phyloP scores from a whole-genome alignment of 2,329 filamentous ascomycete genomes.

The Ophiostoma sp. region DNA sequence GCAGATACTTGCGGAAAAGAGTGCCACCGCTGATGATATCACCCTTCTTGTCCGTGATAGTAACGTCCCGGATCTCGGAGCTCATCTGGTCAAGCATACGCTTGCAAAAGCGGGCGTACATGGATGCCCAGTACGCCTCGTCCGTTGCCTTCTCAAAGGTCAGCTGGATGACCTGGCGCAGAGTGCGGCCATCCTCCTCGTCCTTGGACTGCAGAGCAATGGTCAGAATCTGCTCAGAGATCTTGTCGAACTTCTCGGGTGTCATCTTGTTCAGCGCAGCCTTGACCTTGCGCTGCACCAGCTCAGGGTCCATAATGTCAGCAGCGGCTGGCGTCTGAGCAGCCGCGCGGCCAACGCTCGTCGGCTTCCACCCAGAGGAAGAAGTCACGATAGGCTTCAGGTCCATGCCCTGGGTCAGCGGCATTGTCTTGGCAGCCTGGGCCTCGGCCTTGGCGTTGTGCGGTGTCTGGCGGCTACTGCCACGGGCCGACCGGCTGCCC shows the following conservation, averaged over 20 bases:
- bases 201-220: slow-evolving; percentile 94
- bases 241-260: slow-evolving; percentile 95
- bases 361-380: slow-evolving; percentile 82
- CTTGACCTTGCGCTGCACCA: slow-evolving; percentile 99
- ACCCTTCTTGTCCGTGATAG: slow-evolving; percentile 82
- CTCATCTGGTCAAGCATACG: slow-evolving; percentile 95
- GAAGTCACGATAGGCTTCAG: slow-evolving; percentile 73
- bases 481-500: slow-evolving; percentile 55
- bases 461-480: slow-evolving; percentile 57
- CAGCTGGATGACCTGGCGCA: slow-evolving; percentile 96
- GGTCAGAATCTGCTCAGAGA: slow-evolving; percentile 83
- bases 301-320: slow-evolving; percentile 72
- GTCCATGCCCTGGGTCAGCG: slow-evolving; percentile 76
- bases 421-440: slow-evolving; percentile 79
- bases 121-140: slow-evolving; percentile 95
- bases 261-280: slow-evolving; percentile 99
- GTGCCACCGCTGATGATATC: slow-evolving; percentile 86
- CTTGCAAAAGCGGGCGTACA: slow-evolving; percentile 99
- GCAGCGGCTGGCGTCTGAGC: slow-evolving; percentile 35
- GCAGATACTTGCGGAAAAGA: slow-evolving; percentile 95
- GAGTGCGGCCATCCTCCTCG: slow-evolving; percentile 85
- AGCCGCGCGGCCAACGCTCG: slow-evolving; percentile 51
- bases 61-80: slow-evolving; percentile 89
- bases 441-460: slow-evolving; percentile 54
- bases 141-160: slow-evolving; percentile 99